Base-by-base conservation (phyloP, 805 yeast species). In the Cyberlindnera mrakii region DNA sequence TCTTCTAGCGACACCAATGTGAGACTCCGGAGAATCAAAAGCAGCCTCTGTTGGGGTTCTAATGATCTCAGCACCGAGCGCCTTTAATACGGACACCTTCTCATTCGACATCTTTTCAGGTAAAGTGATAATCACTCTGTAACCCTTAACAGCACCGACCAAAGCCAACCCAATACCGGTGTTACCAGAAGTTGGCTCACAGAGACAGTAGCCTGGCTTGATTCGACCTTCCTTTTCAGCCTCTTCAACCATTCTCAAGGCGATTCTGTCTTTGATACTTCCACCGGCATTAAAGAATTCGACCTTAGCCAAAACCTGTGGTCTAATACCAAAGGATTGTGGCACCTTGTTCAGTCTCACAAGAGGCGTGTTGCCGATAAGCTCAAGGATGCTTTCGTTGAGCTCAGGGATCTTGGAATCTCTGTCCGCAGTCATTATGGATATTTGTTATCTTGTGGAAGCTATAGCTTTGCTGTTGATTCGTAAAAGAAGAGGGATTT, bases 61-160 rank as follows among this genome's bases (percentile, higher is more conserved):
- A 52, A 86, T 82, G 60, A 86, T 86, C 63, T 86, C 95, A 29
- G 96, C 95, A 46, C 96, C 96, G 46, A 86, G 72, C 6, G 95
- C 95, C 65, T 85, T 85, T 62, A 86, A 74, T 6, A 87, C 95
- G 39, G 90, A 78, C 27, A 86, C 95, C 62, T 86, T 86, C 60
- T 86, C 96, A 63, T 86, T 86, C 35, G 91, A 83, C 96, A 86
- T 86, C 68, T 86, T 86, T 69, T 86, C 95, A 15, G 96, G 96
- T 52, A 86, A 72, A 5, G 95, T 86, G 62, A 86, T 86, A 58
- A 86, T 86, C 40, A 91, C 84, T 63, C 91, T 72, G 68, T 86
- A 86, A 39, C 95, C 95, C 59, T 77, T 80, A 35, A 87, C 86
- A 34, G 95, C 95, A 55, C 93, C 96, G 16, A 85, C 79, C 23